Evolutionary conservation across 169 alveolate species (phyloP).

Genomic region (Plasmodium fragile): DNA sequence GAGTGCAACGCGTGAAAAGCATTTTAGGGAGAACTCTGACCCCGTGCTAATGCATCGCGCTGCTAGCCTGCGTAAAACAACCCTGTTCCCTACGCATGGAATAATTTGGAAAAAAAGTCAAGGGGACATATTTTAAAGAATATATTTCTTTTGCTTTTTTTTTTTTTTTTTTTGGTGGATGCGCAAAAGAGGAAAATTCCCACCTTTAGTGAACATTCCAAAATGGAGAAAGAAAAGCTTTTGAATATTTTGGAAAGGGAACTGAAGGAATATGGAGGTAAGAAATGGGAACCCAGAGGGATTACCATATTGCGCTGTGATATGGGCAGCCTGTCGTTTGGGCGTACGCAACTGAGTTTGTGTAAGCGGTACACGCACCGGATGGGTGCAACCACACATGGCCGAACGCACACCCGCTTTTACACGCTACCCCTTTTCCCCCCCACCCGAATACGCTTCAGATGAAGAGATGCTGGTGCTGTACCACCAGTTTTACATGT

Average conservation of each 20-base stretch:
- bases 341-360: background rate
- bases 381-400: background rate
- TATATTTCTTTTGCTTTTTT: background rate
- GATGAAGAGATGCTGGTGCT: constrained; percentile 57
- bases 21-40: background rate
- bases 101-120: background rate
- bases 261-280: constrained; percentile 69
- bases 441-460: constrained; percentile 2
- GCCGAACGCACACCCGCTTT: background rate
- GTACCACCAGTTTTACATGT: constrained; percentile 53
- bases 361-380: background rate
- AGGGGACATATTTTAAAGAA: constrained; percentile 6
- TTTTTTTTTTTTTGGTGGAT: background rate
- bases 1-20: background rate
- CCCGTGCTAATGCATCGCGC: background rate
- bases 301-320: background rate
- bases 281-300: background rate
- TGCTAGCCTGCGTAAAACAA: background rate
- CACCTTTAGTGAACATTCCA: background rate
- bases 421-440: background rate
- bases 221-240: constrained; percentile 65
- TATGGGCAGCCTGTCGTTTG: background rate
- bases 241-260: constrained; percentile 54
- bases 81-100: background rate
- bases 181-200: background rate